Evolutionary conservation across 352 stramenopile genomes (phyloP), one percentile per base, ranked within the genome.

Genomic region (Phytophthora chlamydospora): DNA sequence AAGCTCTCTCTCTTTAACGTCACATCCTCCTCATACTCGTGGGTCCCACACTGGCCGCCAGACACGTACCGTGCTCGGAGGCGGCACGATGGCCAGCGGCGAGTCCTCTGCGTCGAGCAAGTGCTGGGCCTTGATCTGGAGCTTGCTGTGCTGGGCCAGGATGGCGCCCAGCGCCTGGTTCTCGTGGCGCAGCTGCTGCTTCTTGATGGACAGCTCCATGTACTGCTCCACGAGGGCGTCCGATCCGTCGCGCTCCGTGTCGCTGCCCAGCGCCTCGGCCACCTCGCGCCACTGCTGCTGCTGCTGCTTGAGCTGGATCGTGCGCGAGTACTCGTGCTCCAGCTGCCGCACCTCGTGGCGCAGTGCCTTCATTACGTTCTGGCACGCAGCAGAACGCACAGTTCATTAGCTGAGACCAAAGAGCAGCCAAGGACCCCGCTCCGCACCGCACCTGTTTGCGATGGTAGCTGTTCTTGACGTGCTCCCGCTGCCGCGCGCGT

Each of bases 401-500:
- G 14, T 38, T 34, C 24, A 31, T 70, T 61, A 70, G 36, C 32
- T 41, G 31, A 54, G 36, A 31, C 12, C 32, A 44, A 32, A 29
- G 24, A 29, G 24, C 4, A 29, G 24, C 24, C n/a, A 31, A 47
- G 16, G 11, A 39, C 6, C 14, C 29, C 41, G 14, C 13, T 4
- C 19, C 4, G 42, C 10, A 35, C 1, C 19, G 5, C 16, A 78
- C 75, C 59, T 74, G 66, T 39, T 78, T 65, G 2, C 73, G 62
- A 42, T 80, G 63, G 62, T 84, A 82, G 46, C 63, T 79, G 42
- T 73, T 69, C 47, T 71, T 77, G 34, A 89, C 82, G 53, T 89
- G 72, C 56, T 80, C 62, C n/a, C 79, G 78, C 60, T 91, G 80
- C 8, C 78, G 75, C 52, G 70, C 74, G n/a, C 82, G 76, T 41